These are phyloP conservation scores for Lepidium africanum DNA, from an alignment of 345 rosid species.

Conservation along the genomic window DNA sequence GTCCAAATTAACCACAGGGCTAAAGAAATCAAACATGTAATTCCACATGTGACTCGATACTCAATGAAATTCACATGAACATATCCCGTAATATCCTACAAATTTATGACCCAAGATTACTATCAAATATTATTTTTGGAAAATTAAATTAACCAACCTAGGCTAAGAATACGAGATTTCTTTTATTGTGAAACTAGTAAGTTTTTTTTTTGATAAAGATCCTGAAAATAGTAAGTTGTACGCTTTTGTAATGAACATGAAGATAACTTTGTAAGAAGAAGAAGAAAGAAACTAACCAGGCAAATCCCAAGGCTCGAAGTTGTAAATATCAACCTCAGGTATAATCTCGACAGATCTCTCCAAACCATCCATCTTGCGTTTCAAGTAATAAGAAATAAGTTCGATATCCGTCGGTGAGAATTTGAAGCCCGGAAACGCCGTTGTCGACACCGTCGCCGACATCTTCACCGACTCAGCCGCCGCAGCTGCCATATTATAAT, in stretches of 20 bases:
- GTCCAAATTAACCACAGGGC: neutral
- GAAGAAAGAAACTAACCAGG: slow-evolving; percentile 41
- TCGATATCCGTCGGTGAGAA: slow-evolving; percentile 85
- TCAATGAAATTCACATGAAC: neutral
- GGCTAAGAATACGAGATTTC: neutral
- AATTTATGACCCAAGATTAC: neutral
- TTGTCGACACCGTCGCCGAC: slow-evolving; percentile 44
- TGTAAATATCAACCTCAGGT: slow-evolving; percentile 64
- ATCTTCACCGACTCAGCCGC: slow-evolving; percentile 8
- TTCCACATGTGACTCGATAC: neutral
- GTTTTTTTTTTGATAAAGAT: no score
- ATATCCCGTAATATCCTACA: neutral
- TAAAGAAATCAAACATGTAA: neutral
- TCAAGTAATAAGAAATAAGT: slow-evolving; percentile 63
- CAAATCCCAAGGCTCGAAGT: slow-evolving; percentile 82
- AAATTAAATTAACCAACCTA: neutral
- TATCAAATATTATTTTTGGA: neutral
- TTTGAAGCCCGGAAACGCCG: slow-evolving; percentile 70
- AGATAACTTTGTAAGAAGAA: neutral
- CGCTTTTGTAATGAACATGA: no score
- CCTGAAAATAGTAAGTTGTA: no score
- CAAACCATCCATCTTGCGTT: slow-evolving; percentile 61
- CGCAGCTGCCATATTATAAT: neutral
- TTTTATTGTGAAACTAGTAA: no score
- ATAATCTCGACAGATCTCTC: slow-evolving; percentile 67